These are phyloP conservation scores for Dryadomyces sulphureus DNA, from an alignment of 2,329 filamentous ascomycete species.

Conservation along the genomic window DNA sequence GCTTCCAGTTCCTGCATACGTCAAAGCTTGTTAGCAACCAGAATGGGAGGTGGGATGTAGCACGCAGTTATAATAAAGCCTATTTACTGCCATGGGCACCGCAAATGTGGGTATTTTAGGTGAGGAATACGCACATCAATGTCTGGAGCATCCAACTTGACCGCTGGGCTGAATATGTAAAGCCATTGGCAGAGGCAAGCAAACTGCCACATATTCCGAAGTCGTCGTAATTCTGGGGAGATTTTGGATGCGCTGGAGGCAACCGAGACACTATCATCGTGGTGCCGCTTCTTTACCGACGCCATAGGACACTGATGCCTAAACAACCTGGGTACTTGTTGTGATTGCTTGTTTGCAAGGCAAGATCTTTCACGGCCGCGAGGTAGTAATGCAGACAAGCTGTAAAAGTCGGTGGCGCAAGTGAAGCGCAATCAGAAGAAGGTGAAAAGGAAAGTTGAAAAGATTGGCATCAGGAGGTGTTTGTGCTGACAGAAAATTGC, in stretches of 20 bases:
- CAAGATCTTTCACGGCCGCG: neutral
- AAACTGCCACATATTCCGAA: conserved; percentile 93
- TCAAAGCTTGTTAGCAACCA: neutral
- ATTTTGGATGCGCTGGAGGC: conserved; percentile 11
- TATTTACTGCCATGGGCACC: too few relatives aligned
- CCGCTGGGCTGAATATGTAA: conserved; percentile 71
- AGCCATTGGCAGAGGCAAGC: conserved; percentile 90
- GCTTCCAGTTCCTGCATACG: conserved; percentile 61
- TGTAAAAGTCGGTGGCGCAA: neutral
- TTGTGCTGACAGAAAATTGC: neutral
- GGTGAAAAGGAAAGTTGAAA: neutral
- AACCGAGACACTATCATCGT: conserved; percentile 22
- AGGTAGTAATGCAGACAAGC: neutral
- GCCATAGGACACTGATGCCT: conserved; percentile 6
- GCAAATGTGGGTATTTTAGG: too few relatives aligned
- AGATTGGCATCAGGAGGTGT: neutral
- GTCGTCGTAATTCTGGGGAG: conserved; percentile 16
- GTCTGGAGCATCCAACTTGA: conserved; percentile 80
- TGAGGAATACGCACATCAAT: conserved; percentile 61
- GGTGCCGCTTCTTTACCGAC: conserved; percentile 4
- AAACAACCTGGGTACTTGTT: neutral
- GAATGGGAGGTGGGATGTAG: neutral
- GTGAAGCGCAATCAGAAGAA: neutral
- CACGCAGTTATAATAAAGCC: too few relatives aligned
- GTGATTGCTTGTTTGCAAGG: neutral